These are phyloP conservation scores for Pleochaeta shiraiana DNA, from an alignment of 2,329 filamentous ascomycete species.

Conservation along the genomic window DNA sequence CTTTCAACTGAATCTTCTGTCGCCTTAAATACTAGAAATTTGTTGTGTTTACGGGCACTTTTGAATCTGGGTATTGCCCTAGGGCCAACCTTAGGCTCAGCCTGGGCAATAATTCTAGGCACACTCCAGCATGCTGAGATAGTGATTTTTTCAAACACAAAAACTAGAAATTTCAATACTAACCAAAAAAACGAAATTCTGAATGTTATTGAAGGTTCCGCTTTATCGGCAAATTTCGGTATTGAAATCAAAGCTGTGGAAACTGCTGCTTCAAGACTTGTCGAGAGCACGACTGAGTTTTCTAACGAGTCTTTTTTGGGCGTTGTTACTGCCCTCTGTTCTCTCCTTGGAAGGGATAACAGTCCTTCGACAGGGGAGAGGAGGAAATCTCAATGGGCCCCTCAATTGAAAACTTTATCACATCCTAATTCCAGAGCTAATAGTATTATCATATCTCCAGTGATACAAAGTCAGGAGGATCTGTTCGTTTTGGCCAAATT, in stretches of 20 bases:
- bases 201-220: constrained; percentile 16
- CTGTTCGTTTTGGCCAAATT: constrained; percentile 51
- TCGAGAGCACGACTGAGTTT: constrained; percentile 86
- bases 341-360: constrained; percentile 31
- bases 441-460: constrained; percentile 25
- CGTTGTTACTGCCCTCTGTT: constrained; percentile 54
- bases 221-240: constrained; percentile 42
- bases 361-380: neutral
- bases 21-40: constrained; percentile 63
- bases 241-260: constrained; percentile 76
- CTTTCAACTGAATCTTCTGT: constrained; percentile 30
- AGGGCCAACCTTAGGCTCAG: constrained; percentile 61
- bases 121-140: constrained; percentile 86
- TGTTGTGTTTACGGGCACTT: constrained; percentile 73
- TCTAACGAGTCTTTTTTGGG: constrained; percentile 62
- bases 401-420: constrained; percentile 13
- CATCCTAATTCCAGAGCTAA: constrained; percentile 19
- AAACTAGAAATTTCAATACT: constrained; percentile 28
- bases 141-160: constrained; percentile 41
- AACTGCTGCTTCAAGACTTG: constrained; percentile 60
- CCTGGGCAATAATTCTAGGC: constrained; percentile 83
- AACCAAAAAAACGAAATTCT: constrained; percentile 25
- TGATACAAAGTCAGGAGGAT: constrained; percentile 36
- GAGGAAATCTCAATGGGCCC: constrained; percentile 10
- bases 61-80: constrained; percentile 92